Conservation (phyloP, 169 alveolate genomes). For the Eimeria maxima region DNA sequence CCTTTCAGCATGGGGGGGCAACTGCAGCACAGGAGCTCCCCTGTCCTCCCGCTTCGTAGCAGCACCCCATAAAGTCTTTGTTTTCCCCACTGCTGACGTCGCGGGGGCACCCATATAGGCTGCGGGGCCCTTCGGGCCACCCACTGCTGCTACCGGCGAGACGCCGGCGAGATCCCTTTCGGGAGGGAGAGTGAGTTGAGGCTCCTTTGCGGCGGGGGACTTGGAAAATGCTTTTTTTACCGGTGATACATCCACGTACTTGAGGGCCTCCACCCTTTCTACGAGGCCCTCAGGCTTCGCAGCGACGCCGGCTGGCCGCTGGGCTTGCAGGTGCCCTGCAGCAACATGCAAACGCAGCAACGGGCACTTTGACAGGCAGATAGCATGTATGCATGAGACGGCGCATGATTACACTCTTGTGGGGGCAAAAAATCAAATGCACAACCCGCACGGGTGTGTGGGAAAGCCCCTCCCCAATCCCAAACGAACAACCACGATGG, state of each 20-base stretch:
- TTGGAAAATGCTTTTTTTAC: not conserved
- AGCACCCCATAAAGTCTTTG: conserved; percentile 48
- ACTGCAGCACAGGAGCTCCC: conserved; percentile 30
- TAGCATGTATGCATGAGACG: not conserved
- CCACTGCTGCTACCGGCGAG: conserved; percentile 14
- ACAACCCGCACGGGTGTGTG: too few relatives aligned
- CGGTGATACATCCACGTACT: conserved; percentile 15
- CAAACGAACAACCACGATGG: not conserved
- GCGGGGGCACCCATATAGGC: not conserved
- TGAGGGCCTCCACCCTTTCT: conserved; percentile 21
- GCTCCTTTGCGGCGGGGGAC: not conserved
- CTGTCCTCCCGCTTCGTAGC: not conserved
- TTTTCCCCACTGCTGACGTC: not conserved
- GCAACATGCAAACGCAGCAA: not conserved
- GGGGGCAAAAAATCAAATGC: not conserved
- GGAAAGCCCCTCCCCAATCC: not conserved
- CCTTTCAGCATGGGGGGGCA: not conserved
- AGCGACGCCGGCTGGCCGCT: not conserved
- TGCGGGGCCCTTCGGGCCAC: conserved; percentile 10
- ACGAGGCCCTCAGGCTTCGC: not conserved
- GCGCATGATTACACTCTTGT: not conserved
- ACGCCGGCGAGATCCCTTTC: not conserved
- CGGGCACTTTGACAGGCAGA: not conserved
- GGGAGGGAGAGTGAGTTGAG: not conserved
- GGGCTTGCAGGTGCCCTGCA: conserved; percentile 34